Percentiles rank a stretch among this genome's conserved stretches.
Conservation (phyloP, 495 filamentous ascomycete genomes). For the Letharia columbiana region DNA sequence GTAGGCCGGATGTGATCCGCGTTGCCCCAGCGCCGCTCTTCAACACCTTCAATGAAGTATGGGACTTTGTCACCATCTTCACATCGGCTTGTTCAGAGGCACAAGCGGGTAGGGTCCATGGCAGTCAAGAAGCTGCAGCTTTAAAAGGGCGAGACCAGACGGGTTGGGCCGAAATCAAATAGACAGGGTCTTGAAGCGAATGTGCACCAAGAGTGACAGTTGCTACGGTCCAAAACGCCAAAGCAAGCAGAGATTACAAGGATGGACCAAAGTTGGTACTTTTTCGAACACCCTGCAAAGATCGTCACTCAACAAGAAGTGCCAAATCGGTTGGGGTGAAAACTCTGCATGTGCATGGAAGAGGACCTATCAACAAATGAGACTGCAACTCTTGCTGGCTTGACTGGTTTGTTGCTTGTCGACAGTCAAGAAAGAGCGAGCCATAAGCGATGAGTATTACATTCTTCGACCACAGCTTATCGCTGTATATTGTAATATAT, state of each 20-base stretch:
- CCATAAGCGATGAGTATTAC: background rate
- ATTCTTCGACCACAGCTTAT: background rate
- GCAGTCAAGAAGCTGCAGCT: conserved; percentile 4
- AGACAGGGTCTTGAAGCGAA: background rate
- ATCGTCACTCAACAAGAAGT: too few species aligned
- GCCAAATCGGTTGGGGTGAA: too few species aligned
- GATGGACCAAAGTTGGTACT: too few species aligned
- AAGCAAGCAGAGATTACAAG: too few species aligned
- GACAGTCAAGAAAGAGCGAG: background rate
- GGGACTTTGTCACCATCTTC: conserved; percentile 62
- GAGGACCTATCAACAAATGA: background rate
- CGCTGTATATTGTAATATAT: background rate
- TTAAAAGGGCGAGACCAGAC: conserved; percentile 14
- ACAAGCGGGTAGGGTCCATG: conserved; percentile 1
- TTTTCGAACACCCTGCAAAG: too few species aligned
- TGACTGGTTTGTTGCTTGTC: too few species aligned
- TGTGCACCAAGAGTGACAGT: background rate
- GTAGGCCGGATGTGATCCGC: conserved; percentile 80
- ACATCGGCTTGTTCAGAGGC: conserved; percentile 38
- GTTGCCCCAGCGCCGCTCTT: conserved; percentile 91
- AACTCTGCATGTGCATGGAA: background rate
- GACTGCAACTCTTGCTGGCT: too few species aligned
- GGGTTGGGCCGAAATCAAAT: conserved; percentile 21
- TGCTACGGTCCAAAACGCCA: background rate
- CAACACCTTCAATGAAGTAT: conserved; percentile 75